phyloP scores from a whole-genome alignment of 169 alveolate genomes.

The Cryptosporidium sp. region DNA sequence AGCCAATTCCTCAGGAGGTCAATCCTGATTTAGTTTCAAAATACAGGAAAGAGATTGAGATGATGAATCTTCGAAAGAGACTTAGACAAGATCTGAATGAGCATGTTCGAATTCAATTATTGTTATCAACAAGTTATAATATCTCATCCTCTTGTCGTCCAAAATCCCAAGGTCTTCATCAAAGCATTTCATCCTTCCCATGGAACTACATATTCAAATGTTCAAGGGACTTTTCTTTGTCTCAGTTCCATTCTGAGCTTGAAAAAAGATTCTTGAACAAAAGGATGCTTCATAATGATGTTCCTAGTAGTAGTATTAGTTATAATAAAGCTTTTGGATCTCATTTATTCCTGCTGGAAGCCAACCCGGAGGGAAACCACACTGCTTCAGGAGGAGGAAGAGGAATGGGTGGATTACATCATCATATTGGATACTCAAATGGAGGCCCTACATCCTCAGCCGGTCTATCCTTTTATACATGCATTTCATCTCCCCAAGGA shows the following conservation, averaged over 20 bases:
- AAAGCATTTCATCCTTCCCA: slow-evolving; percentile 28
- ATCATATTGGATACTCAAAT: background rate
- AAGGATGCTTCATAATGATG: background rate
- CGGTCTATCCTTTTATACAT: slow-evolving; percentile 21
- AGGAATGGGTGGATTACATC: slow-evolving; percentile 25
- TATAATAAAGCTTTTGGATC: slow-evolving; percentile 12
- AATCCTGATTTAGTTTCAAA: slow-evolving; percentile 84
- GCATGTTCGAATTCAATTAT: slow-evolving; percentile 49
- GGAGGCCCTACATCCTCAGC: background rate
- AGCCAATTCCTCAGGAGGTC: slow-evolving; percentile 85
- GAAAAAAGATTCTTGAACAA: slow-evolving; percentile 26
- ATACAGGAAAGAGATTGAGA: slow-evolving; percentile 81
- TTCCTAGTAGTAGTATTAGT: background rate
- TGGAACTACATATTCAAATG: slow-evolving; percentile 72
- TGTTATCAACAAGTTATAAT: slow-evolving; percentile 40
- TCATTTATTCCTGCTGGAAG: slow-evolving; percentile 39
- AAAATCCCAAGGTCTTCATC: slow-evolving; percentile 15
- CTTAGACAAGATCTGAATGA: slow-evolving; percentile 81
- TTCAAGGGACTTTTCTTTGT: slow-evolving; percentile 50
- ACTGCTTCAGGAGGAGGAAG: slow-evolving; percentile 6
- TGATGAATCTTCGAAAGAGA: slow-evolving; percentile 78
- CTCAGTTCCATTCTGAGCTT: slow-evolving; percentile 33
- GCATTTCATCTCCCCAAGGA: slow-evolving; percentile 54
- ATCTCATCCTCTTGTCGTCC: slow-evolving; percentile 22
- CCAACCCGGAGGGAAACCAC: background rate